These are phyloP conservation scores for Fusarium solani-melongenae DNA, from an alignment of 2,329 filamentous ascomycete species.

Conservation along the genomic window DNA sequence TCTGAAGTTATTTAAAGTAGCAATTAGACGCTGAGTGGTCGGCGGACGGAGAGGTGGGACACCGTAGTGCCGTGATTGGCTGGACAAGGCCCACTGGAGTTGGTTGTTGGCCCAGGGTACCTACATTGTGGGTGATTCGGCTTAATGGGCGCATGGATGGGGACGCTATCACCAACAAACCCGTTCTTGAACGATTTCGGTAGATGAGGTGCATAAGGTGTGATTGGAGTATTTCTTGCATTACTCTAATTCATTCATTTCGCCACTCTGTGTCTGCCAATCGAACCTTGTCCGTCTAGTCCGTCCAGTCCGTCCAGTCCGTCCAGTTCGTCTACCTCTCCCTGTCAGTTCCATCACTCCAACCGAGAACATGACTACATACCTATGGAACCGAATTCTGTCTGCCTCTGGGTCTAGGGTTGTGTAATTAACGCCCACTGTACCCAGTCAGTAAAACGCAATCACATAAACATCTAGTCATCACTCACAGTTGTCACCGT, in stretches of 20 bases:
- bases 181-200: neutral
- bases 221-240: neutral
- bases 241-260: neutral
- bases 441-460: neutral
- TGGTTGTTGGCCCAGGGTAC: neutral
- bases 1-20: neutral
- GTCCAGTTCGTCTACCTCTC: too few relatives aligned
- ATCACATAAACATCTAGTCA: neutral
- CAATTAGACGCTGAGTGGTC: neutral
- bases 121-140: neutral
- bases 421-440: neutral
- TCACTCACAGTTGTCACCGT: neutral
- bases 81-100: neutral
- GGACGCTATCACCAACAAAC: neutral
- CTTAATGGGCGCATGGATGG: neutral
- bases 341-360: neutral
- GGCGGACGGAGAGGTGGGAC: neutral
- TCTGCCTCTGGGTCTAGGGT: neutral
- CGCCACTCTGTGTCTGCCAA: neutral
- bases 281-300: neutral
- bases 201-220: neutral
- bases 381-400: neutral
- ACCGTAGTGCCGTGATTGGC: neutral
- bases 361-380: neutral
- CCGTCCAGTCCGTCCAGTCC: too few relatives aligned